phyloP scores from a whole-genome alignment of 306 rosid species.

The Albizia julibrissin region DNA sequence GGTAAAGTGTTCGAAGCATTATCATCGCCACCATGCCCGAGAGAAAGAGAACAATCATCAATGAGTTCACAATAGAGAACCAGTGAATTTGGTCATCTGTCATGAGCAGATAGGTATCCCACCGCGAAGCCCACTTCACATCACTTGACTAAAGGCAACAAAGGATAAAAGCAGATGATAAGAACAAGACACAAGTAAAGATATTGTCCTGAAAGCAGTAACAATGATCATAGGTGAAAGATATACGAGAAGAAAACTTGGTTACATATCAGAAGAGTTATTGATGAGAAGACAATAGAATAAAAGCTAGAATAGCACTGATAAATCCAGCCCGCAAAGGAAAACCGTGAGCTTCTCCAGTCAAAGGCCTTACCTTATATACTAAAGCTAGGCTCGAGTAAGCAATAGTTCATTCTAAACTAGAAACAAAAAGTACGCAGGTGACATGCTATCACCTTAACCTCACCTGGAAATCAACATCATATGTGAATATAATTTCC shows the following conservation, averaged over 20 bases:
- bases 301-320: neutral
- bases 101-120: conserved; percentile 99
- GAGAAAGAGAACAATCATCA: conserved; percentile 98
- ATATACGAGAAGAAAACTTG: neutral
- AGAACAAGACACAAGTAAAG: conserved; percentile 26
- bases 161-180: conserved; percentile 25
- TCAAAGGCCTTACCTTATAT: conserved; percentile 7
- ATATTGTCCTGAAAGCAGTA: conserved; percentile 6
- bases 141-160: conserved; percentile 68
- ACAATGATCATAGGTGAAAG: neutral
- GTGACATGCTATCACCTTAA: conserved; percentile 1
- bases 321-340: neutral
- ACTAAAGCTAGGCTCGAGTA: conserved; percentile 10
- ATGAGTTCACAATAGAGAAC: conserved; percentile 93
- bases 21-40: conserved; percentile 99
- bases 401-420: neutral
- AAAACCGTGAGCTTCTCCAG: neutral
- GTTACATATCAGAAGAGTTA: conserved; percentile 4
- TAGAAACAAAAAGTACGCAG: neutral
- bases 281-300: neutral
- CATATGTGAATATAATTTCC: conserved; percentile 89
- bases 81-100: conserved; percentile 96
- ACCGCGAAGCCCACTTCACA: conserved; percentile 99
- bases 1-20: conserved; percentile 94
- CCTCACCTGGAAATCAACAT: conserved; percentile 91